Conservation (phyloP, 768 basidiomycete species). For the Suillus tomentosus region DNA sequence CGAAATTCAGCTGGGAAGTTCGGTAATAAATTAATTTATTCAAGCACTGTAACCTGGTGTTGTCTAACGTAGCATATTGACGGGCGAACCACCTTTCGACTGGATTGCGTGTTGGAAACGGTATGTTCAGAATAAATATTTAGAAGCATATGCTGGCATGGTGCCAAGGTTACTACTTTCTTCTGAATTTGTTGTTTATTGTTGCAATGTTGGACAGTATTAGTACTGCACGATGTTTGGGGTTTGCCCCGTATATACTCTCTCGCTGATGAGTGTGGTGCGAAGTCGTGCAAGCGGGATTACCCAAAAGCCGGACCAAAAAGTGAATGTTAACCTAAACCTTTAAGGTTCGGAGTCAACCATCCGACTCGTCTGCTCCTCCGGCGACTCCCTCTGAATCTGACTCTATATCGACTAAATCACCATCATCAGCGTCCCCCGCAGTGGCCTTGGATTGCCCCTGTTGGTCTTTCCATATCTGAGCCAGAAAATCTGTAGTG, state of each 20-base stretch:
- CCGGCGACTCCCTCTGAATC: slow-evolving; percentile 31
- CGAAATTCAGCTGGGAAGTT: background rate
- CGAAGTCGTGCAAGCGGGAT: background rate
- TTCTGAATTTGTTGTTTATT: background rate
- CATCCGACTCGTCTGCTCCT: slow-evolving; percentile 29
- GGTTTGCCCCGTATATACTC: background rate
- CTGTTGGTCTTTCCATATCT: slow-evolving; percentile 69
- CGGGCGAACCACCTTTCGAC: background rate
- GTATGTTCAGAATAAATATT: background rate
- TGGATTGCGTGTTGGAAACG: background rate
- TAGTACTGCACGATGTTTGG: background rate
- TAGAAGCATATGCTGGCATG: slow-evolving; percentile 3
- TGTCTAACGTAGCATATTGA: background rate
- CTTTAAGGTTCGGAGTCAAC: slow-evolving; percentile 3
- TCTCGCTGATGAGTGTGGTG: background rate
- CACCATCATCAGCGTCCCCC: slow-evolving; percentile 54
- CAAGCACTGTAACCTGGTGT: background rate
- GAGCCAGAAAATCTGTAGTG: slow-evolving; percentile 66
- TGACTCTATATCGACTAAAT: slow-evolving; percentile 57
- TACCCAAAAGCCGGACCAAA: background rate
- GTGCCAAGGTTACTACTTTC: background rate
- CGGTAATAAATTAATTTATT: background rate
- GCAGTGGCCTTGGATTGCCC: slow-evolving; percentile 32
- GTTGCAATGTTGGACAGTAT: background rate
- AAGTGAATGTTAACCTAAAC: slow-evolving; percentile 13